These are phyloP conservation scores for Colletotrichum gloeosporioides DNA, from an alignment of 2,329 filamentous ascomycete species.

Conservation along the genomic window DNA sequence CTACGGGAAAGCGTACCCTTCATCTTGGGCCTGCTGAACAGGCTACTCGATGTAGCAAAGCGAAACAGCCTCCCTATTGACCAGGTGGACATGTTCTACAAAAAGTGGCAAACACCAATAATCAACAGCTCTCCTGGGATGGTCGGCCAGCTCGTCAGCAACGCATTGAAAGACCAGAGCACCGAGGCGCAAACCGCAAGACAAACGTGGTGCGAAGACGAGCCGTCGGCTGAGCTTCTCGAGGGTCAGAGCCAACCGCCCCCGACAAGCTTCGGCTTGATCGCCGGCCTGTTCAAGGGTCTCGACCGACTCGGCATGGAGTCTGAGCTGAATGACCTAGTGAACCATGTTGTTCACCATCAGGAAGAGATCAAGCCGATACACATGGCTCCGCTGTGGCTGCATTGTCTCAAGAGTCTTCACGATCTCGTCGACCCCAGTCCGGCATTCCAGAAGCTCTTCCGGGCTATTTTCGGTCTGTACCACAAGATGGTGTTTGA, in stretches of 20 bases:
- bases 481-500: slow-evolving; percentile 8
- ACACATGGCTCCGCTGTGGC: slow-evolving; percentile 8
- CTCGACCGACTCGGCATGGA: slow-evolving; percentile 7
- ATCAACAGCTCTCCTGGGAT: not conserved
- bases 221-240: not conserved
- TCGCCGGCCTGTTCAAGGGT: slow-evolving; percentile 10
- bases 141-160: not conserved
- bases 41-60: slow-evolving; percentile 1
- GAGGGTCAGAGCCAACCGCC: not conserved
- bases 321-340: not conserved
- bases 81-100: not conserved
- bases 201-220: not conserved
- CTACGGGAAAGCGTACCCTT: not conserved
- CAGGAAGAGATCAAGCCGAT: slow-evolving; percentile 5
- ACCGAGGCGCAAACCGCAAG: slow-evolving; percentile 6
- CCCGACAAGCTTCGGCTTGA: not conserved
- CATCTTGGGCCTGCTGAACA: slow-evolving; percentile 3
- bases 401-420: not conserved
- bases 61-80: not conserved
- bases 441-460: not conserved
- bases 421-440: slow-evolving; percentile 4
- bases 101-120: not conserved
- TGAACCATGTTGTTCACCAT: not conserved
- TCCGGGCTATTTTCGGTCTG: not conserved
- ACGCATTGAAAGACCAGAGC: not conserved